These are phyloP conservation scores for Saturnispora saitoi DNA, from an alignment of 805 yeast genomes.

Conservation along the genomic window DNA sequence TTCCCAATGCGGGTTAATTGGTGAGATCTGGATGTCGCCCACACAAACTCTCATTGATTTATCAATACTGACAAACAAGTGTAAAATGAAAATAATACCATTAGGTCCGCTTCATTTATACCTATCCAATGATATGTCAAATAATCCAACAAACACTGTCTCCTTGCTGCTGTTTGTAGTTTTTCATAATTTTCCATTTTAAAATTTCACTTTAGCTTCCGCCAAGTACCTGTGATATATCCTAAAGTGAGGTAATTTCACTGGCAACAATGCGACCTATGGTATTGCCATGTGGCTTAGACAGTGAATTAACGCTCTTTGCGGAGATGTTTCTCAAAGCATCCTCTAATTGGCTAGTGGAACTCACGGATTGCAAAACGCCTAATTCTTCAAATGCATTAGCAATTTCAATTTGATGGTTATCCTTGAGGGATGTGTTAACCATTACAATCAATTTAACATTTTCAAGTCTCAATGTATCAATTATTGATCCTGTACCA, in stretches of 20 bases:
- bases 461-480: slow-evolving; percentile 42
- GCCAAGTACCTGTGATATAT: not conserved
- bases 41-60: not conserved
- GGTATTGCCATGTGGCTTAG: not conserved
- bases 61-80: too few species aligned
- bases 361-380: slow-evolving; percentile 17
- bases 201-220: not conserved
- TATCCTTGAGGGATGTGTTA: slow-evolving; percentile 70
- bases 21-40: not conserved
- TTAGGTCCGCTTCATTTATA: too few species aligned
- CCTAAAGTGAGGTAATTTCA: not conserved
- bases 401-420: slow-evolving; percentile 79
- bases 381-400: slow-evolving; percentile 35
- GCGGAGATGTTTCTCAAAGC: not conserved
- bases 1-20: not conserved
- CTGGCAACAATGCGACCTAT: not conserved
- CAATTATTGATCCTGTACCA: slow-evolving; percentile 85
- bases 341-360: not conserved
- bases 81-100: too few species aligned
- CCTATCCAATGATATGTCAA: too few species aligned
- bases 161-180: not conserved
- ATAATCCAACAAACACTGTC: too few species aligned
- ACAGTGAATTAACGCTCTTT: not conserved
- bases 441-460: slow-evolving; percentile 56
- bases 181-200: not conserved